A percentile compares a stretch with the other conserved stretches of the same genome.
phyloP scores from a whole-genome alignment of 192 early-diverging fungal species.

The Backusella circina region DNA sequence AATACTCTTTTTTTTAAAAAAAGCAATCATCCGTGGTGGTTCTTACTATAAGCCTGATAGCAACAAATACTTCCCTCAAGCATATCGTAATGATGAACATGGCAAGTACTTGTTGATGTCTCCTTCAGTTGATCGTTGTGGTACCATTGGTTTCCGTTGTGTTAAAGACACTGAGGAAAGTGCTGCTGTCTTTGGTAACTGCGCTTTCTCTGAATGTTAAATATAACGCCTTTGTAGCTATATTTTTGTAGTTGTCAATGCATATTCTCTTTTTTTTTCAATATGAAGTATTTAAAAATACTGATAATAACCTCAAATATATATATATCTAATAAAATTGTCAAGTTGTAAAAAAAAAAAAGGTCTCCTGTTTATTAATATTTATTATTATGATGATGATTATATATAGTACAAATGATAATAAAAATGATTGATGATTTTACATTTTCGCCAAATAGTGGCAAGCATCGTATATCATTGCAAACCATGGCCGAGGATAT shows the following conservation, averaged over 20 bases:
- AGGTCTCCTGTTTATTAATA: no score
- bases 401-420: no score
- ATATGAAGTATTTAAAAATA: neutral
- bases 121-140: slow-evolving; percentile 15
- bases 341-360: neutral
- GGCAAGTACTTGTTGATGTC: slow-evolving; percentile 20
- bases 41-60: slow-evolving; percentile 13
- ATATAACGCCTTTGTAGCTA: neutral
- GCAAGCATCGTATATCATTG: neutral
- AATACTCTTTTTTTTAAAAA: neutral
- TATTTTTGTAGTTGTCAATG: neutral
- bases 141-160: slow-evolving; percentile 25
- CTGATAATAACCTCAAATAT: neutral
- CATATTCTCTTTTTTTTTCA: neutral
- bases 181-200: slow-evolving; percentile 22
- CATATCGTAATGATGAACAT: slow-evolving; percentile 17
- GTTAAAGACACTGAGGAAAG: slow-evolving; percentile 18
- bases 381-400: no score
- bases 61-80: slow-evolving; percentile 18
- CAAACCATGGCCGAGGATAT: neutral
- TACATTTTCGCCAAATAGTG: no score
- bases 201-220: slow-evolving; percentile 9
- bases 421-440: no score
- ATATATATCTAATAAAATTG: neutral
- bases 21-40: slow-evolving; percentile 23